Percentiles rank a stretch among this genome's conserved stretches.
Conservation (phyloP, 2,329 filamentous ascomycete species). For the Calonectria honghensis region DNA sequence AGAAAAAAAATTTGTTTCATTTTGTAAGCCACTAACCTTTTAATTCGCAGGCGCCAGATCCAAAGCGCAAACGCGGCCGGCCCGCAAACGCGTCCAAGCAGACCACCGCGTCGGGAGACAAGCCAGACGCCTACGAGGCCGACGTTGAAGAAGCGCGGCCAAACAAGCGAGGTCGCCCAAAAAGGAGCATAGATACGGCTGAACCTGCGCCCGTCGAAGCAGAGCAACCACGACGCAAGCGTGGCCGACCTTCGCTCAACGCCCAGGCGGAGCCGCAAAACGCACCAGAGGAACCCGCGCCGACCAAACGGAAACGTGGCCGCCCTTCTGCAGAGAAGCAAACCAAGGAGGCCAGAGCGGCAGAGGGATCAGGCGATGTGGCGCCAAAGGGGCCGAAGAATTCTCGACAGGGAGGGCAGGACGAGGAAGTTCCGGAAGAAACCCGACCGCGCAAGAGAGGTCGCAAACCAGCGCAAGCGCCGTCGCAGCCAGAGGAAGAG, state of each 20-base stretch:
- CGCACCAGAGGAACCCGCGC: slow-evolving; percentile 46
- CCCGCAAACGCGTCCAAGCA: slow-evolving; percentile 64
- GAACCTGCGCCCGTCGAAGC: slow-evolving; percentile 36
- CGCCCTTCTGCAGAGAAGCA: slow-evolving; percentile 55
- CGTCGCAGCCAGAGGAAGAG: slow-evolving; percentile 30
- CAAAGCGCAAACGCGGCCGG: slow-evolving; percentile 67
- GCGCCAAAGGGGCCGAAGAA: slow-evolving; percentile 43
- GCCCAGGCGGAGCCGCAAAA: slow-evolving; percentile 39
- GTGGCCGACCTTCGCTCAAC: slow-evolving; percentile 55
- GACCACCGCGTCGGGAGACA: slow-evolving; percentile 53
- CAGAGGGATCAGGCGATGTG: slow-evolving; percentile 43
- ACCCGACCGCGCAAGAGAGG: slow-evolving; percentile 42
- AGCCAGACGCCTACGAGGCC: slow-evolving; percentile 51
- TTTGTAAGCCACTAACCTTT: background rate
- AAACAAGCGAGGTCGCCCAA: slow-evolving; percentile 49
- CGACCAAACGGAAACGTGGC: slow-evolving; percentile 61
- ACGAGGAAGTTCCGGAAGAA: slow-evolving; percentile 42
- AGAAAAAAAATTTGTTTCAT: background rate
- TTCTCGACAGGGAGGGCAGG: slow-evolving; percentile 18
- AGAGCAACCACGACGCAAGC: slow-evolving; percentile 50
- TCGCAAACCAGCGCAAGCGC: slow-evolving; percentile 36
- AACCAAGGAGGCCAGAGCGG: slow-evolving; percentile 35
- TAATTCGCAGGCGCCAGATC: slow-evolving; percentile 52
- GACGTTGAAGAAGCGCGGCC: slow-evolving; percentile 54
- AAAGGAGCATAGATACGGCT: slow-evolving; percentile 34